Conservation (phyloP, 225 moss, liverwort and hornwort genomes). For the Bryum argenteum region DNA sequence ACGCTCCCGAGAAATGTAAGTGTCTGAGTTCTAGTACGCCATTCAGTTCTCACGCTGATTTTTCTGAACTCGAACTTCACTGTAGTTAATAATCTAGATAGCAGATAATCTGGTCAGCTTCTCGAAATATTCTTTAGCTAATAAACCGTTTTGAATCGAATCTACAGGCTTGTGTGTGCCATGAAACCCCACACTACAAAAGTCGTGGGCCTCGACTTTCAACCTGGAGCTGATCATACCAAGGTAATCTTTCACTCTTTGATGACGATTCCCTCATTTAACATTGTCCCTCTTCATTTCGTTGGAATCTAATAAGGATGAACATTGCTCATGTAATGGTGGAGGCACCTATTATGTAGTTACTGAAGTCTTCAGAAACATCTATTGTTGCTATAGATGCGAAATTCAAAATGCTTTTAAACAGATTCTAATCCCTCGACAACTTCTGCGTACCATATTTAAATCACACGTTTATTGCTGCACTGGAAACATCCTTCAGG, state of each 20-base stretch:
- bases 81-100: not conserved
- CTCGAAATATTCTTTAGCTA: not conserved
- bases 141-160: not conserved
- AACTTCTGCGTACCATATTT: no score
- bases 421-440: no score
- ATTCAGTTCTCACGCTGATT: not conserved
- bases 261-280: not conserved
- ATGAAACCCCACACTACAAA: constrained; percentile 72
- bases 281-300: constrained; percentile 9
- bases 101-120: no score
- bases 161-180: constrained; percentile 74
- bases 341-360: no score
- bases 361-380: no score
- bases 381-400: no score
- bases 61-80: not conserved
- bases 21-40: constrained; percentile 3
- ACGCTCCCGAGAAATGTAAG: constrained; percentile 81
- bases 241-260: constrained; percentile 49
- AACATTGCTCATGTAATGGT: not conserved
- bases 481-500: no score
- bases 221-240: constrained; percentile 66
- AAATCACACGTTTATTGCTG: no score
- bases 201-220: constrained; percentile 93
- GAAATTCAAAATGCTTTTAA: no score
- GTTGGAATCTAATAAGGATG: not conserved